Base-by-base conservation (phyloP, 768 basidiomycete genomes). In the Neoboletus brunneissimus region DNA sequence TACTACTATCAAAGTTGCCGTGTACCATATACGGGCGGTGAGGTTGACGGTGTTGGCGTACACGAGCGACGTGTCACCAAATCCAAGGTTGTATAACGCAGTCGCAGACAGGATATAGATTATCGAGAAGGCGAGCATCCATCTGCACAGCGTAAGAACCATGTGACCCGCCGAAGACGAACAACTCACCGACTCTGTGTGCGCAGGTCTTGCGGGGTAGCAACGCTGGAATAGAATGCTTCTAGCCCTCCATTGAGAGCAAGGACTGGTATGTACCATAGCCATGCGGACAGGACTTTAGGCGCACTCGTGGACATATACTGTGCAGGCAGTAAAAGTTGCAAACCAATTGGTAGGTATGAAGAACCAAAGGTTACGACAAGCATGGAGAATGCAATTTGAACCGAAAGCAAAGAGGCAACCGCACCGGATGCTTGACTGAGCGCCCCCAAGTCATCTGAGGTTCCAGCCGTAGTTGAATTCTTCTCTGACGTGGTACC, bases 241-340 rank as follows among this genome's bases (percentile, higher is more conserved):
- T 99, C 97, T 18, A 96, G 74, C 0, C 91, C 82, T 2, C 97
- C 97, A 67, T 99, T 99, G 61, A 93, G 73, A 6, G 89, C 89
- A 65, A 99, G 80, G 22, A 89, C 80, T 0, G 97, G 97, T 61
- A 98, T 87, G 63, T 95, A 96, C 77, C 83, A 88, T 23, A 92
- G 72, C 83, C 94, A 99, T 1, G 87, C 84, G 13, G 74, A 71
- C 7, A 99, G 82, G 37, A 96, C 88, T 15, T 72, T 60, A 0
- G 92, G 88, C 0, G 95, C 94, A 42, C 90, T 91, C 0, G 94
- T 94, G 41, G 77, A 65, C 35, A 84, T 76, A 72, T 91, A 91
- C 57, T 81, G 79, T 22, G 65, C 72, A 20, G 90, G 94, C 9
- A 98, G 82, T 31, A 95, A 72, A 34, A 94, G 65, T 2, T 81